Evolutionary conservation across 169 alveolate genomes (phyloP), one percentile per base, ranked within the genome.

Genomic region (Eimeria mitis): DNA sequence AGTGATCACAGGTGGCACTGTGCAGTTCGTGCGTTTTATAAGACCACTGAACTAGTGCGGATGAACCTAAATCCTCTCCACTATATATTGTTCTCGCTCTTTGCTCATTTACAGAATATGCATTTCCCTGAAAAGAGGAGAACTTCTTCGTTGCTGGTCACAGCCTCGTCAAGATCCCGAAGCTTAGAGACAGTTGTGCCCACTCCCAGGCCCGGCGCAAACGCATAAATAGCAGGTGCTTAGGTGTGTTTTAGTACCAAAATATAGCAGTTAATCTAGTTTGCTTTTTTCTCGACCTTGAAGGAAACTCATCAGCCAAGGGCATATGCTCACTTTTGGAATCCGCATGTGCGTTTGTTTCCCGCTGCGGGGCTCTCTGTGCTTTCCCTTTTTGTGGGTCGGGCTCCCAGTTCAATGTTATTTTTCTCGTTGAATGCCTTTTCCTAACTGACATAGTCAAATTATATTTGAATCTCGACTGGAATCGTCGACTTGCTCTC

Each of bases 291-390:
- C 83, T 40, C 34, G 54, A 73, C 6, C 54, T 73, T 42, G 56
- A 73, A 40, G 83, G 83, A 42, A 73, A 73, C 28, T 21, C 83
- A 40, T 44, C 34, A 40, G 54, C 54, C 5, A 73, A 37, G 31
- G 31, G 14, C 11, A 40, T 40, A 19, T 21, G 54, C 83, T 73
- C 56, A 37, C 31, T n/a, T 31, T 7, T 52, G 65, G 11, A 47
- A 28, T 16, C 88, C 31, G 65, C 88, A 78, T 78, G 88, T 44
- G 68, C 68, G 65, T 40, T 75, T 61, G 63, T 75, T 40, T 37
- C 85, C 63, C n/a, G 59, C 19, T 49, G 88, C 63, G 88, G 88
- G 68, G 88, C 88, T 78, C 88, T n/a, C 42, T 28, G 65, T 76
- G 88, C 68, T 78, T 78, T 78, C 49, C 13, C 68, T 49, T 31